A percentile compares a stretch with the other conserved stretches of the same genome.
phyloP scores from a whole-genome alignment of 352 stramenopile species.

The Pythium rhizo-oryzae region DNA sequence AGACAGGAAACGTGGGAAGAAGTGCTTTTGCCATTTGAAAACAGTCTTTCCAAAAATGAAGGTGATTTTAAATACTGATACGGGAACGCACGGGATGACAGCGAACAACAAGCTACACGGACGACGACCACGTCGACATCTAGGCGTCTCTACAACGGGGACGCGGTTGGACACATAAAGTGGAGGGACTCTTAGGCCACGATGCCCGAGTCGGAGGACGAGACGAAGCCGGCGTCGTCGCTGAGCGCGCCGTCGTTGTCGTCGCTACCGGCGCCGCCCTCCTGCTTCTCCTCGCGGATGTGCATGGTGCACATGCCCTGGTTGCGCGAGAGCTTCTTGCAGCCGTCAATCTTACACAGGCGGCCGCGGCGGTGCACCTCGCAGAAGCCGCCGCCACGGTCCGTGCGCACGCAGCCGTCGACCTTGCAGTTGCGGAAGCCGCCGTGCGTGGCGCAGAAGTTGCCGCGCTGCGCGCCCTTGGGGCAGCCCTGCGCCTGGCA shows the following conservation, averaged over 20 bases:
- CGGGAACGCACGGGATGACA: too few relatives aligned
- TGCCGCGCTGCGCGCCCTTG: slow-evolving; percentile 82
- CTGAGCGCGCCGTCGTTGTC: slow-evolving; percentile 4
- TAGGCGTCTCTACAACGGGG: not conserved
- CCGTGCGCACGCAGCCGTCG: slow-evolving; percentile 79
- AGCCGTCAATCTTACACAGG: slow-evolving; percentile 83
- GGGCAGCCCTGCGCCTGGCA: slow-evolving; percentile 72
- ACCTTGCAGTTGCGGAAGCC: slow-evolving; percentile 89
- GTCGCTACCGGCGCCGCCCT: slow-evolving; percentile 21
- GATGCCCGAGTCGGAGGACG: slow-evolving; percentile 13
- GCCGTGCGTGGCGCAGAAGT: slow-evolving; percentile 85
- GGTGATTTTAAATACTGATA: slow-evolving; percentile 30
- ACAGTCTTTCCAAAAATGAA: not conserved
- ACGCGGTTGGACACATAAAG: not conserved
- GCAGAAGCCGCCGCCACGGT: slow-evolving; percentile 83
- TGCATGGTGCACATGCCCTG: slow-evolving; percentile 91
- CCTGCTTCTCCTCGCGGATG: slow-evolving; percentile 85
- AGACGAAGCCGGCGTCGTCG: slow-evolving; percentile 20
- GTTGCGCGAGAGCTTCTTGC: slow-evolving; percentile 89
- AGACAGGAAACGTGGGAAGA: not conserved
- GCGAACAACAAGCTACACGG: not conserved
- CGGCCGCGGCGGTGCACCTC: slow-evolving; percentile 82
- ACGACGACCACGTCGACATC: not conserved
- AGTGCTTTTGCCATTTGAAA: slow-evolving; percentile 23
- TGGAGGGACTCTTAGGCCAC: slow-evolving; percentile 6